phyloP scores from a whole-genome alignment of 805 yeast genomes.

The Monosporozyma aquatica region DNA sequence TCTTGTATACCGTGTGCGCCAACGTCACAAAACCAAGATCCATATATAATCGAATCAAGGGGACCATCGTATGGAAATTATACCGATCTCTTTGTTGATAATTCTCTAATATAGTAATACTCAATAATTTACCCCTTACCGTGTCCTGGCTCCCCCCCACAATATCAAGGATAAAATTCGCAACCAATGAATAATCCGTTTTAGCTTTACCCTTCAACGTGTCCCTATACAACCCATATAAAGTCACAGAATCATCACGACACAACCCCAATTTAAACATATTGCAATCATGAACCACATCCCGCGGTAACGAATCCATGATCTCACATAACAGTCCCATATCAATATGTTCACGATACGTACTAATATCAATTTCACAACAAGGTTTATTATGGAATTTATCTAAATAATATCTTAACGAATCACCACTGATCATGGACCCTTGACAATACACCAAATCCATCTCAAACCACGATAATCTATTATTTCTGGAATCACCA shows the following conservation, averaged over 20 bases:
- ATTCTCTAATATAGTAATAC: slow-evolving; percentile 49
- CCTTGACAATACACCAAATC: slow-evolving; percentile 18
- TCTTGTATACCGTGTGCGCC: slow-evolving; percentile 42
- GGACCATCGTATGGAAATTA: slow-evolving; percentile 61
- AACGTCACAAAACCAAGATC: slow-evolving; percentile 44
- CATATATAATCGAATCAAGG: slow-evolving; percentile 60
- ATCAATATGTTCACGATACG: slow-evolving; percentile 26
- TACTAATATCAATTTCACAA: slow-evolving; percentile 51
- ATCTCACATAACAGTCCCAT: slow-evolving; percentile 13
- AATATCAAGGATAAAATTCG: slow-evolving; percentile 54
- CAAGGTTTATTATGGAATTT: slow-evolving; percentile 49
- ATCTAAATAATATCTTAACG: slow-evolving; percentile 36
- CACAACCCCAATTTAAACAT: slow-evolving; percentile 19
- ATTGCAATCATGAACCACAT: slow-evolving; percentile 44
- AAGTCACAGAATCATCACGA: slow-evolving; percentile 21
- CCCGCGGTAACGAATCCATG: slow-evolving; percentile 15
- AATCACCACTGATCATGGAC: slow-evolving; percentile 18
- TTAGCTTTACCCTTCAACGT: slow-evolving; percentile 35
- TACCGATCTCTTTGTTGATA: slow-evolving; percentile 50
- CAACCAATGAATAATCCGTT: slow-evolving; percentile 65
- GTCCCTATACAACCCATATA: slow-evolving; percentile 34
- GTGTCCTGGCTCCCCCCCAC: slow-evolving; percentile 31
- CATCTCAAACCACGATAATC: slow-evolving; percentile 44
- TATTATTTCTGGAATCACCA: slow-evolving; percentile 44
- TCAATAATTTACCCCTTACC: slow-evolving; percentile 28